Evolutionary conservation across 768 basidiomycete genomes (phyloP).

Genomic region (Termitomyces sp.): DNA sequence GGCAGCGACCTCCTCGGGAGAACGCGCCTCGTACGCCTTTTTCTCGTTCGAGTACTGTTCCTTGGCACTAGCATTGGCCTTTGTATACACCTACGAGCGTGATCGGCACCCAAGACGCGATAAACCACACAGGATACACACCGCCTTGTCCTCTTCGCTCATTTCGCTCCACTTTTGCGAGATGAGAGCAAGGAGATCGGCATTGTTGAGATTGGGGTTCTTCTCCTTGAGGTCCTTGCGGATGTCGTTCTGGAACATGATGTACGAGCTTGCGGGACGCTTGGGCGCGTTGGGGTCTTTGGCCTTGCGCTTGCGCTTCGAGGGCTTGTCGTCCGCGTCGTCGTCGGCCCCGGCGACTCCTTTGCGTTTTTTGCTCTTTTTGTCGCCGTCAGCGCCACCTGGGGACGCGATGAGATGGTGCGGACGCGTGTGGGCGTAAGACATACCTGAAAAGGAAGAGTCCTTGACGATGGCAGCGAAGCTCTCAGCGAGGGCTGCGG

Average conservation of each 20-base stretch:
- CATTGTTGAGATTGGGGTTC: slow-evolving; percentile 60
- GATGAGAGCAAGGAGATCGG: slow-evolving; percentile 69
- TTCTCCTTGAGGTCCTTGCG: slow-evolving; percentile 65
- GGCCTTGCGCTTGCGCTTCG: slow-evolving; percentile 66
- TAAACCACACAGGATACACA: slow-evolving; percentile 33
- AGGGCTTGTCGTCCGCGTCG: slow-evolving; percentile 31
- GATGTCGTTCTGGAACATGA: slow-evolving; percentile 91
- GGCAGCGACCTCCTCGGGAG: slow-evolving; percentile 42
- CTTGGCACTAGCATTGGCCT: slow-evolving; percentile 55
- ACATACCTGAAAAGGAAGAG: slow-evolving; percentile 11
- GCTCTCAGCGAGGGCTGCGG: slow-evolving; percentile 54
- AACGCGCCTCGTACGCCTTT: slow-evolving; percentile 56
- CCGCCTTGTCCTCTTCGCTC: slow-evolving; percentile 66
- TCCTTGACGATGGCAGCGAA: slow-evolving; percentile 48
- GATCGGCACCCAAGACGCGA: slow-evolving; percentile 1
- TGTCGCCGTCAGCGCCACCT: slow-evolving; percentile 16
- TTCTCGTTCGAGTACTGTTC: slow-evolving; percentile 59
- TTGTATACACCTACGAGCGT: slow-evolving; percentile 43
- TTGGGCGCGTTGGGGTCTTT: slow-evolving; percentile 94
- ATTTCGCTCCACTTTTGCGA: slow-evolving; percentile 71
- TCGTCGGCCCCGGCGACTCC: slow-evolving; percentile 33
- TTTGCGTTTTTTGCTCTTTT: slow-evolving; percentile 50
- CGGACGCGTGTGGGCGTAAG: neutral
- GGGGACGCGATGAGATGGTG: slow-evolving; percentile 7
- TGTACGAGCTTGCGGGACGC: slow-evolving; percentile 87